These are phyloP conservation scores for Dictyostelium firmibasis DNA, from an alignment of 78 protist genomes.

Conservation along the genomic window DNA sequence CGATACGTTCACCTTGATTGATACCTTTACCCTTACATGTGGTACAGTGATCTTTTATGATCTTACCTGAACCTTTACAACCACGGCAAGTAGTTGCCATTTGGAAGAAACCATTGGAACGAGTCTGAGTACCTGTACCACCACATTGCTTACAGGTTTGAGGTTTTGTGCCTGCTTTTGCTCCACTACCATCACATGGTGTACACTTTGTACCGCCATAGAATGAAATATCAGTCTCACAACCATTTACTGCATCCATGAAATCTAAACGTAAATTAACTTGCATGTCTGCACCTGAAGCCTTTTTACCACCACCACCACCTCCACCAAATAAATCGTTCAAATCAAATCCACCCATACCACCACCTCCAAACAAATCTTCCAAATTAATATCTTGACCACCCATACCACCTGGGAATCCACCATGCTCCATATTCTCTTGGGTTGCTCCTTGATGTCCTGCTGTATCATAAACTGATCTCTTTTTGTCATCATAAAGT, in stretches of 20 bases:
- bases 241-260: conserved; percentile 87
- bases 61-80: conserved; percentile 85
- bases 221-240: conserved; percentile 51
- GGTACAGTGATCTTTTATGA: conserved; percentile 54
- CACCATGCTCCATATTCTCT: conserved; percentile 37
- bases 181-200: conserved; percentile 84
- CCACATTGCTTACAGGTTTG: conserved; percentile 31
- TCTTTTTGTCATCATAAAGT: conserved; percentile 70
- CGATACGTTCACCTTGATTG: conserved; percentile 25
- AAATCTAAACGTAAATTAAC: conserved; percentile 54
- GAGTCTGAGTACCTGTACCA: conserved; percentile 36
- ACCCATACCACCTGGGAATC: conserved; percentile 20
- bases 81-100: conserved; percentile 66
- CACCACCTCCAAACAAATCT: conserved; percentile 56
- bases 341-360: conserved; percentile 38
- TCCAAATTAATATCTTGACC: conserved; percentile 11
- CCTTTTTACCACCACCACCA: conserved; percentile 38
- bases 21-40: conserved; percentile 74
- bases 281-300: conserved; percentile 67
- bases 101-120: conserved; percentile 64
- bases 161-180: conserved; percentile 51
- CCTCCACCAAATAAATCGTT: conserved; percentile 53
- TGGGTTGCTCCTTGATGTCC: conserved; percentile 80
- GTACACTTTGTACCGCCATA: conserved; percentile 52
- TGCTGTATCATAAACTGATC: conserved; percentile 71